A percentile compares a stretch with the other conserved stretches of the same genome.
Conservation (phyloP, 2,329 filamentous ascomycete genomes). For the Fusarium sp. region DNA sequence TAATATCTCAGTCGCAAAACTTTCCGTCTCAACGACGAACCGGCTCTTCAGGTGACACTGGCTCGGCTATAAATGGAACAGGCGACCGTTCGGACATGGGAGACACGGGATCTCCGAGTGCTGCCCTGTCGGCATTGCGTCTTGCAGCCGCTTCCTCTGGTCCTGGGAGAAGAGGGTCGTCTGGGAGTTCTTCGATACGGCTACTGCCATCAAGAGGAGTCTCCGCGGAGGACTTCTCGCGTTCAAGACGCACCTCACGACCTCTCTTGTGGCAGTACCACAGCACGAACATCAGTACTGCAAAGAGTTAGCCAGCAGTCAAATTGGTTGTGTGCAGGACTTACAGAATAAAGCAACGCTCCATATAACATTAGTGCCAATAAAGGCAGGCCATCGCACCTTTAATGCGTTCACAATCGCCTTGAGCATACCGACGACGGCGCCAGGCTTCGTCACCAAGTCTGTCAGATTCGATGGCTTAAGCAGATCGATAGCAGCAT, state of each 20-base stretch:
- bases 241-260: conserved; percentile 82
- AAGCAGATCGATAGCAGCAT: conserved; percentile 74
- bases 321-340: conserved; percentile 49
- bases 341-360: conserved; percentile 88
- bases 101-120: conserved; percentile 36
- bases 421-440: conserved; percentile 83
- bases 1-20: not conserved
- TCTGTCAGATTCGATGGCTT: conserved; percentile 80
- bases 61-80: conserved; percentile 14
- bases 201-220: conserved; percentile 53
- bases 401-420: conserved; percentile 93
- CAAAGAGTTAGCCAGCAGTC: conserved; percentile 4
- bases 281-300: conserved; percentile 90
- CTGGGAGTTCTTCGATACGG: conserved; percentile 63
- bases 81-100: conserved; percentile 33
- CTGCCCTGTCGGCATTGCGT: conserved; percentile 9
- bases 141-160: conserved; percentile 39
- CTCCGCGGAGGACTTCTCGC: conserved; percentile 57
- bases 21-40: conserved; percentile 23
- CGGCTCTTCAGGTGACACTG: conserved; percentile 19
- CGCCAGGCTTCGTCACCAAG: conserved; percentile 86
- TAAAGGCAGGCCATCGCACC: conserved; percentile 87
- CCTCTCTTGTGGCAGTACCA: conserved; percentile 99
- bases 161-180: conserved; percentile 59
- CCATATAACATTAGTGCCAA: conserved; percentile 92